Conservation (phyloP, 2,329 filamentous ascomycete species). For the Fusarium sp. region DNA sequence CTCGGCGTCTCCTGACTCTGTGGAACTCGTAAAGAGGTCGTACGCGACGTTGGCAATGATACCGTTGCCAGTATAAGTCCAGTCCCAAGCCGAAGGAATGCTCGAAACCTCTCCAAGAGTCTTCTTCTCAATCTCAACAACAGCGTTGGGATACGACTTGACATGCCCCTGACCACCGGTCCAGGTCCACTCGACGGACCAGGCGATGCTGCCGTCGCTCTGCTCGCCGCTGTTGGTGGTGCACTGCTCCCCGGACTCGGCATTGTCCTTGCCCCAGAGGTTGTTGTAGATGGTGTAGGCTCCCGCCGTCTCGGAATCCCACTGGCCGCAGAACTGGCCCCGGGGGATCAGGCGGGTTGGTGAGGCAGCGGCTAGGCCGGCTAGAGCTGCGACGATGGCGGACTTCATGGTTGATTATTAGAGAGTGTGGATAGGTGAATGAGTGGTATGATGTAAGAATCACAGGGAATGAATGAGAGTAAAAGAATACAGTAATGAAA, state of each 20-base stretch:
- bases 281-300: constrained; percentile 54
- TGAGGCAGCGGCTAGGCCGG: constrained; percentile 17
- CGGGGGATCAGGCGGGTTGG: constrained; percentile 1
- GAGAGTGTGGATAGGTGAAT: background rate
- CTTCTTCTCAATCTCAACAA: constrained; percentile 46
- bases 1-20: constrained; percentile 58
- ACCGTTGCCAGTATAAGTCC: constrained; percentile 59
- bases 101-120: constrained; percentile 42
- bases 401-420: constrained; percentile 6
- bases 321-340: constrained; percentile 37
- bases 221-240: constrained; percentile 50
- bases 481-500: background rate
- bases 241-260: constrained; percentile 54
- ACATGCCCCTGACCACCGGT: constrained; percentile 51
- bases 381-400: constrained; percentile 18
- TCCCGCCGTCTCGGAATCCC: constrained; percentile 34
- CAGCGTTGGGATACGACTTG: constrained; percentile 58
- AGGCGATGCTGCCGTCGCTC: constrained; percentile 50
- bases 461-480: background rate
- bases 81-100: constrained; percentile 50
- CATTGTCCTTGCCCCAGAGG: constrained; percentile 53
- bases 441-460: background rate
- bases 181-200: constrained; percentile 56
- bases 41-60: constrained; percentile 69
- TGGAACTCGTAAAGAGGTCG: constrained; percentile 66